A percentile compares a stretch with the other conserved stretches of the same genome.
These are phyloP conservation scores for Saturnispora kantuleensis DNA, from an alignment of 805 yeast genomes.

Conservation along the genomic window DNA sequence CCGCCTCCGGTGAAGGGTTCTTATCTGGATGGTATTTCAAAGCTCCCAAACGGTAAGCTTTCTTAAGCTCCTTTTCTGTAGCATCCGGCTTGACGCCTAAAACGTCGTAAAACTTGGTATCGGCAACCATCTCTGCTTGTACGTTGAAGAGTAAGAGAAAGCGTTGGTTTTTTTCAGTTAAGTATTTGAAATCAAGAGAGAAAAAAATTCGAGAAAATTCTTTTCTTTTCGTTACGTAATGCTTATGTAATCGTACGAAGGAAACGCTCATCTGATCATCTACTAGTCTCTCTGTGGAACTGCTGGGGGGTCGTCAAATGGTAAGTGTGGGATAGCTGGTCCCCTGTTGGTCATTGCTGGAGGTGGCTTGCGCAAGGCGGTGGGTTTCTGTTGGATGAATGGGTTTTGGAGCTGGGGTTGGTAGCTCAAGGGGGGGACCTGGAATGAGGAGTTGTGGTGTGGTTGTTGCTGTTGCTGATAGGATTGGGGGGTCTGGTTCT, in stretches of 20 bases:
- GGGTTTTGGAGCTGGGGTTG: slow-evolving; percentile 4
- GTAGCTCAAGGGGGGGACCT: not conserved
- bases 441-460: not conserved
- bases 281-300: not conserved
- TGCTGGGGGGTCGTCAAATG: slow-evolving; percentile 1
- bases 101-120: slow-evolving; percentile 65
- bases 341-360: not conserved
- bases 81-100: slow-evolving; percentile 67
- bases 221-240: not conserved
- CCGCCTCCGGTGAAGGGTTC: slow-evolving; percentile 80
- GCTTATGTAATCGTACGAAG: not conserved
- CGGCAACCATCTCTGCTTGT: slow-evolving; percentile 54
- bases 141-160: not conserved
- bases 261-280: not conserved
- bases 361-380: not conserved
- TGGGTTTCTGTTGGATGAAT: not conserved
- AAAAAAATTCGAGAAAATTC: slow-evolving; percentile 2
- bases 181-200: not conserved
- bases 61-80: slow-evolving; percentile 60
- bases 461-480: not conserved
- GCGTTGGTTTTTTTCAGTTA: not conserved
- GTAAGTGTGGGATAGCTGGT: slow-evolving; percentile 1
- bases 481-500: not conserved
- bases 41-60: slow-evolving; percentile 76
- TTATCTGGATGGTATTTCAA: slow-evolving; percentile 79